A percentile compares a stretch with the other conserved stretches of the same genome.
These are phyloP conservation scores for Crotalaria pallida DNA, from an alignment of 306 rosid species.

Conservation along the genomic window DNA sequence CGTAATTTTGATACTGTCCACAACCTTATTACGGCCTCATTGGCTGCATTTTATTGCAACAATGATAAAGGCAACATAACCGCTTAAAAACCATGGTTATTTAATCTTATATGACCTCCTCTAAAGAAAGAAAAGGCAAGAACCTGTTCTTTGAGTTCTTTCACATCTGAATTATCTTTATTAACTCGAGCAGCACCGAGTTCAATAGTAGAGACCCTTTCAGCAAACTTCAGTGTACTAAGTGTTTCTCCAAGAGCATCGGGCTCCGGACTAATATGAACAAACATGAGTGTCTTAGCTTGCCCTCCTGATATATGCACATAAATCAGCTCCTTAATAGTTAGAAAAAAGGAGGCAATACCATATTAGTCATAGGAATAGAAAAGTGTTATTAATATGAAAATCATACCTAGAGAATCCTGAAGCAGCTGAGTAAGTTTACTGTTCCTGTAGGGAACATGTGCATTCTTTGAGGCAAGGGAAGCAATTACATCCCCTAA, in stretches of 20 bases:
- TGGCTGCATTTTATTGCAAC: too few relatives aligned
- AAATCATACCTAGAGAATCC: slow-evolving; percentile 77
- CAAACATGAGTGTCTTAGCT: slow-evolving; percentile 94
- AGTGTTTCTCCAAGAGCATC: slow-evolving; percentile 84
- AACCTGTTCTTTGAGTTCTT: slow-evolving; percentile 93
- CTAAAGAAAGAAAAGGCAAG: neutral
- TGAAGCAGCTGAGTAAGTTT: slow-evolving; percentile 97
- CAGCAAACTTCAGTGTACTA: slow-evolving; percentile 93
- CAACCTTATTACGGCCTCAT: too few relatives aligned
- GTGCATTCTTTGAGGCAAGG: slow-evolving; percentile 77
- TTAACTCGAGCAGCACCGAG: slow-evolving; percentile 82
- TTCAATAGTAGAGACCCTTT: slow-evolving; percentile 80
- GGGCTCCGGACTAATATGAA: slow-evolving; percentile 83
- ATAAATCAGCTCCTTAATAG: neutral
- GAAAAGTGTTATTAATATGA: neutral
- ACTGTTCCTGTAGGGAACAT: slow-evolving; percentile 94
- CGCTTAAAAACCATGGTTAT: too few relatives aligned
- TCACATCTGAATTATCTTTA: slow-evolving; percentile 61
- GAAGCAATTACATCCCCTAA: slow-evolving; percentile 94
- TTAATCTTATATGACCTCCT: neutral
- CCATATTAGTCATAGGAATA: neutral
- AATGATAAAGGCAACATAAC: too few relatives aligned
- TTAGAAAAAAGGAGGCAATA: neutral
- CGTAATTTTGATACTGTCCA: too few relatives aligned
- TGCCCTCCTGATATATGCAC: slow-evolving; percentile 59